Percentiles rank a stretch among this genome's conserved stretches.
Conservation (phyloP, 305 asterid genomes). For the Solanum hybrid region DNA sequence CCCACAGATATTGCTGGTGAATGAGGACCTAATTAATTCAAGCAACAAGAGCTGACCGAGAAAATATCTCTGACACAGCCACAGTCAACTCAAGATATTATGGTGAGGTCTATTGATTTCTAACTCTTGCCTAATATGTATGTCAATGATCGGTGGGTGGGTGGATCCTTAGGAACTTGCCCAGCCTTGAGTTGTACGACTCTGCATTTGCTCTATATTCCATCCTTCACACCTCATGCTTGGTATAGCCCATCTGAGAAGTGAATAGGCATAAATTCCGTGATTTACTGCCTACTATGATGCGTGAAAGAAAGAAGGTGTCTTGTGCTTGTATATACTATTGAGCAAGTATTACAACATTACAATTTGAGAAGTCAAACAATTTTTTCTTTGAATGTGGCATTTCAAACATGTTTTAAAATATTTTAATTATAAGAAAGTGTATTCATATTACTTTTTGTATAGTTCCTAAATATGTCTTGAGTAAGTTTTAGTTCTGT, state of each 20-base stretch:
- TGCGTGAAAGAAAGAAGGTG: background rate
- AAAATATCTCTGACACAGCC: background rate
- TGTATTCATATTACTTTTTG: background rate
- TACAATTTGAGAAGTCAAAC: background rate
- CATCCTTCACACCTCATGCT: background rate
- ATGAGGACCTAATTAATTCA: background rate
- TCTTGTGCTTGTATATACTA: background rate
- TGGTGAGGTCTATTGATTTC: background rate
- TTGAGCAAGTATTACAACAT: background rate
- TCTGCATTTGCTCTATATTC: background rate
- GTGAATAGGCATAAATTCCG: background rate
- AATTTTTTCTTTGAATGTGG: background rate
- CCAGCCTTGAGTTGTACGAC: background rate
- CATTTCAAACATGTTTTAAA: background rate
- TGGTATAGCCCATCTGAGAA: background rate
- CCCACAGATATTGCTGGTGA: conserved; percentile 16
- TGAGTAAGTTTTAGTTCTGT: background rate
- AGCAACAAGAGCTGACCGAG: background rate
- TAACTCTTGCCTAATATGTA: background rate
- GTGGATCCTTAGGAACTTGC: background rate
- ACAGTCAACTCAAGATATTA: background rate
- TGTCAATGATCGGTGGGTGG: background rate
- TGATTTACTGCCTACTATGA: background rate
- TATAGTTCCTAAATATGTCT: background rate
- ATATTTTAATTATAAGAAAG: background rate